Conservation (phyloP, 495 filamentous ascomycete genomes). For the Immersiella caudata region DNA sequence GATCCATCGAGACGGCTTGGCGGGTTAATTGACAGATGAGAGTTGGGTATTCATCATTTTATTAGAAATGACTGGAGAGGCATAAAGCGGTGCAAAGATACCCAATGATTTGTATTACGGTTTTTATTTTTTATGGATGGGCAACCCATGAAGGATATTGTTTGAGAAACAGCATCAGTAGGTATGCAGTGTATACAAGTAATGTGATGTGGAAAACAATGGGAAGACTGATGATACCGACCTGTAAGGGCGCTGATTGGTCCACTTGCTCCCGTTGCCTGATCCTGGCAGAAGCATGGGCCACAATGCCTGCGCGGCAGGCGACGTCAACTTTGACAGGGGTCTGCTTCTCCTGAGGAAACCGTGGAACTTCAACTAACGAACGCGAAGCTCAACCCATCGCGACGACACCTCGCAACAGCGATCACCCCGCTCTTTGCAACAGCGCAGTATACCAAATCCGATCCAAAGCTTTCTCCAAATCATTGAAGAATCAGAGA, state of each 20-base stretch:
- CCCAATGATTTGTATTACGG: conserved; percentile 11
- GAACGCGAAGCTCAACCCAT: conserved; percentile 6
- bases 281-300: conserved; percentile 32
- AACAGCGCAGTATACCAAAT: background rate
- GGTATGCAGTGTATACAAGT: background rate
- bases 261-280: background rate
- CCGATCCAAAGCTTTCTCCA: background rate
- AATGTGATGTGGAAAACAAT: background rate
- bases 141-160: background rate
- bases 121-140: background rate
- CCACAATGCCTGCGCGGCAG: conserved; percentile 21
- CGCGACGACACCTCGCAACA: background rate
- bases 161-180: background rate
- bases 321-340: conserved; percentile 21
- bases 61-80: conserved; percentile 10
- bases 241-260: background rate
- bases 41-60: conserved; percentile 1
- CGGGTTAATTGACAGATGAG: background rate
- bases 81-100: conserved; percentile 1
- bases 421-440: background rate
- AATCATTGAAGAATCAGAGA: background rate
- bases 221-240: background rate
- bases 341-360: conserved; percentile 19
- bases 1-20: background rate
- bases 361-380: conserved; percentile 27